Conservation (phyloP, 2,329 filamentous ascomycete genomes). For the Paramyrothecium roridum region DNA sequence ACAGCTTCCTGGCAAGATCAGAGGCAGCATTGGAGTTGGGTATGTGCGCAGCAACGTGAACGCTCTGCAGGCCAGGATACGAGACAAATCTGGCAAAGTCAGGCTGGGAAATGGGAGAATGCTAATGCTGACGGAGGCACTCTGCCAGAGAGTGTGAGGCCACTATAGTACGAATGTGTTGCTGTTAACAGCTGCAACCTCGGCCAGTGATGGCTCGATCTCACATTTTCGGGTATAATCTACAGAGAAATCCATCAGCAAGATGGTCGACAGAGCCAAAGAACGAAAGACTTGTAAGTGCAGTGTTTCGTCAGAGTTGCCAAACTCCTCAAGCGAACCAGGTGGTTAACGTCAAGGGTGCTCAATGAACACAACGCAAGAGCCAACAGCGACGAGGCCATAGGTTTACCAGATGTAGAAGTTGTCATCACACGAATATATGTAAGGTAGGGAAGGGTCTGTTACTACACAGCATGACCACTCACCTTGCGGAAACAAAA, state of each 20-base stretch:
- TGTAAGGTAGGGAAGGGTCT: no score
- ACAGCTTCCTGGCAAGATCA: no score
- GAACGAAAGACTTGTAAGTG: neutral
- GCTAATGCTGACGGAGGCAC: no score
- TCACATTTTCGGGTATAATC: neutral
- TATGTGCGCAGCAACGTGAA: no score
- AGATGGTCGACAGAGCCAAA: neutral
- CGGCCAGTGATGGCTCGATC: no score
- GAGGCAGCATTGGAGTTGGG: no score
- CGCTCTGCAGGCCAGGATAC: no score
- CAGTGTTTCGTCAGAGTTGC: slow-evolving; percentile 17
- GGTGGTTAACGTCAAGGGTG: slow-evolving; percentile 13
- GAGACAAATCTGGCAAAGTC: no score
- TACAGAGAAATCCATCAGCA: neutral
- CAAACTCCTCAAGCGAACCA: slow-evolving; percentile 18
- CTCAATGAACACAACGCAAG: neutral
- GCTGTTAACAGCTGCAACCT: no score
- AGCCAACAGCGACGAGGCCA: slow-evolving; percentile 21
- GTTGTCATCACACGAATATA: slow-evolving; percentile 27
- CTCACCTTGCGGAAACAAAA: neutral
- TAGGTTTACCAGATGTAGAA: slow-evolving; percentile 41
- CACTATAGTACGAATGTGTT: no score
- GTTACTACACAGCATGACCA: neutral
- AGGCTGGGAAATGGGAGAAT: no score
- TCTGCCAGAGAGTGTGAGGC: no score